Percentiles rank a stretch among this genome's conserved stretches.
Conservation (phyloP, 164 flowering plant genomes). For the Kingdonia uniflora region DNA sequence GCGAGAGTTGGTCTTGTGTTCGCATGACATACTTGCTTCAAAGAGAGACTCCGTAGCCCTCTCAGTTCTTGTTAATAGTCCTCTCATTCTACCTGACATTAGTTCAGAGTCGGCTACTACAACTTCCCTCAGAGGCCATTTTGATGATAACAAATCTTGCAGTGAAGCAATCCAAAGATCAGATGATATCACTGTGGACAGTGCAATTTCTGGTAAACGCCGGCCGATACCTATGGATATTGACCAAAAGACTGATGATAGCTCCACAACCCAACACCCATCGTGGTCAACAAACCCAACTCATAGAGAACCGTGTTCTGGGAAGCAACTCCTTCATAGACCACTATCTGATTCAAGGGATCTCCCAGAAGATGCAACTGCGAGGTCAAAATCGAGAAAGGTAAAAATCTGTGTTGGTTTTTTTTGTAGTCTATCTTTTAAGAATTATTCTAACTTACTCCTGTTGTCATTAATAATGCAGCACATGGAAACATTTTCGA, state of each 20-base stretch:
- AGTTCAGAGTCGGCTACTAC: constrained; percentile 96
- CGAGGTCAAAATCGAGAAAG: constrained; percentile 41
- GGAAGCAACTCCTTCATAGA: constrained; percentile 69
- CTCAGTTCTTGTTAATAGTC: constrained; percentile 41
- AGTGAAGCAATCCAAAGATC: constrained; percentile 72
- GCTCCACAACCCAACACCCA: constrained; percentile 44
- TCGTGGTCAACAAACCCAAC: constrained; percentile 22
- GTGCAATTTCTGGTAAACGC: constrained; percentile 52
- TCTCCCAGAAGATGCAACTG: constrained; percentile 32
- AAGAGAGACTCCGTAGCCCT: constrained; percentile 57
- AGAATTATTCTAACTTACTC: neutral
- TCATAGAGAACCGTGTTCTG: constrained; percentile 37
- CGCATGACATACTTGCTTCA: constrained; percentile 69
- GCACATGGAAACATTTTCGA: constrained; percentile 67
- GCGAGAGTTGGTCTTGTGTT: constrained; percentile 83
- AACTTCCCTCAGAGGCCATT: constrained; percentile 60
- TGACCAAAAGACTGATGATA: constrained; percentile 63
- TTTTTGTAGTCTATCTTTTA: neutral
- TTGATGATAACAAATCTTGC: constrained; percentile 49
- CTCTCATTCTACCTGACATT: constrained; percentile 55
- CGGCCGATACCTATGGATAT: constrained; percentile 41
- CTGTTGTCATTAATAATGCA: constrained; percentile 17
- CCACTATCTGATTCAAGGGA: constrained; percentile 29
- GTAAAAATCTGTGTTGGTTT: constrained; percentile 17
- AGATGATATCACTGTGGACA: constrained; percentile 75